Percentiles rank a stretch among this genome's conserved stretches.
These are phyloP conservation scores for Sporothrix sp. DNA, from an alignment of 2,329 filamentous ascomycete species.

Conservation along the genomic window DNA sequence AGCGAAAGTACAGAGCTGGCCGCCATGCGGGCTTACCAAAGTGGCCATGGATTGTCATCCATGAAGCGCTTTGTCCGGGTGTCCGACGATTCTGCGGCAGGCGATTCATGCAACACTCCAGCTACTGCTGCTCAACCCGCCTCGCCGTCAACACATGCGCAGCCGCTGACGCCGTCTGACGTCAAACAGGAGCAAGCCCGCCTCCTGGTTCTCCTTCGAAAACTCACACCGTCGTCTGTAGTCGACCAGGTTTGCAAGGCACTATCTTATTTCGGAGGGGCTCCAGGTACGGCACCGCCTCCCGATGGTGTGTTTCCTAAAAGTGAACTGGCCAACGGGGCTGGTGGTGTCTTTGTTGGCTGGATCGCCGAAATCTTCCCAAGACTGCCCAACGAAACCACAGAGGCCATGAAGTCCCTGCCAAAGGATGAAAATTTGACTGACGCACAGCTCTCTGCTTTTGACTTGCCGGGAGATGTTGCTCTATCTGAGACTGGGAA, in stretches of 20 bases:
- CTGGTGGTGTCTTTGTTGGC: slow-evolving; percentile 48
- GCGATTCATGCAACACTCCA: slow-evolving; percentile 11
- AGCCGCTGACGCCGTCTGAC: slow-evolving; percentile 33
- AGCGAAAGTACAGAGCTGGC: slow-evolving; percentile 52
- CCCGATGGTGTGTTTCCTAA: slow-evolving; percentile 43
- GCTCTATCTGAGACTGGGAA: slow-evolving; percentile 25
- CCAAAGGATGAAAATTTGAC: no score
- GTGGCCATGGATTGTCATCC: slow-evolving; percentile 43
- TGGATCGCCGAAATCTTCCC: slow-evolving; percentile 58
- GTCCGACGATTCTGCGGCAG: slow-evolving; percentile 19
- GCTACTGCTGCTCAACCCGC: slow-evolving; percentile 5
- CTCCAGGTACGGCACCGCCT: slow-evolving; percentile 44
- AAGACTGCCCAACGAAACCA: slow-evolving; percentile 20
- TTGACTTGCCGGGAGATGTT: no score
- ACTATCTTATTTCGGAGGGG: slow-evolving; percentile 53
- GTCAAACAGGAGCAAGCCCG: slow-evolving; percentile 51
- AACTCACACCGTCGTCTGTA: slow-evolving; percentile 44
- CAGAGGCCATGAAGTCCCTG: neutral
- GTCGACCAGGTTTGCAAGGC: slow-evolving; percentile 55
- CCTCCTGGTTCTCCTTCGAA: slow-evolving; percentile 46
- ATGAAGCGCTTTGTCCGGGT: slow-evolving; percentile 31
- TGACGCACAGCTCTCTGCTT: no score
- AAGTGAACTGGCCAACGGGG: slow-evolving; percentile 46
- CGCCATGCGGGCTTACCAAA: slow-evolving; percentile 45
- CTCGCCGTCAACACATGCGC: neutral